Base-by-base conservation (phyloP, 2,329 filamentous ascomycete genomes). In the Corinectria fuckeliana region DNA sequence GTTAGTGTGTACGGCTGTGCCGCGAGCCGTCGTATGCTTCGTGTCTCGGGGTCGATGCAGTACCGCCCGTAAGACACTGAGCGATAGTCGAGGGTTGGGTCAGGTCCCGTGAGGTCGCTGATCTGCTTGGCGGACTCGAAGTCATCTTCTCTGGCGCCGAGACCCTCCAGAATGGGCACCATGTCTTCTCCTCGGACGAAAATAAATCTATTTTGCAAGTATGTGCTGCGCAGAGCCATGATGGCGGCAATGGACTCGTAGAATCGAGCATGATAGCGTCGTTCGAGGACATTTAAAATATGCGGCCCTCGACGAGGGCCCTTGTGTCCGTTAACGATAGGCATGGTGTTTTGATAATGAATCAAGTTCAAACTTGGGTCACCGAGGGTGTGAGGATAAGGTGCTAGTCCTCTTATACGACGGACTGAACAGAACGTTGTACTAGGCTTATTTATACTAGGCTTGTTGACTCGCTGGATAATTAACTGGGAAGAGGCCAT, bases 31-130 rank as follows among this genome's bases (percentile, higher is more conserved):
- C 67, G 65, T 32, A 72, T 58, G 36, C 51, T 64, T 2, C 58
- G 41, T 16, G 63, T 63, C 38, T 62, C 62, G 18, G 60, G 44
- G 48, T 72, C 70, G 39, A 69, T 59, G 58, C 58, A 70, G 56
- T 68, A 72, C 18, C 67, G 59, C 9, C 68, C 69, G 45, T 65
- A 67, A 4, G 56, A 64, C 7, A 62, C 56, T 11, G 57, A 63
- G 34, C 70, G 69, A 48, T 62, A 71, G 47, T 64, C 58, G 16
- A 72, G 62, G 3, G 69, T 72, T 20, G 70, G 69, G 42, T 72
- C 70, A 3, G 49, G 50, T 16, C 58, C 50, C 14, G 68, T 62
- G 42, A 62, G 53, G 55, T 70, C 60, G 54, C 69, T 69, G 55
- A 70, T 62, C 9, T 49, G 23, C 53, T 64, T 55, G 45, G 69